Evolutionary conservation across 768 basidiomycete genomes (phyloP).

Genomic region (Ramaria sp.): DNA sequence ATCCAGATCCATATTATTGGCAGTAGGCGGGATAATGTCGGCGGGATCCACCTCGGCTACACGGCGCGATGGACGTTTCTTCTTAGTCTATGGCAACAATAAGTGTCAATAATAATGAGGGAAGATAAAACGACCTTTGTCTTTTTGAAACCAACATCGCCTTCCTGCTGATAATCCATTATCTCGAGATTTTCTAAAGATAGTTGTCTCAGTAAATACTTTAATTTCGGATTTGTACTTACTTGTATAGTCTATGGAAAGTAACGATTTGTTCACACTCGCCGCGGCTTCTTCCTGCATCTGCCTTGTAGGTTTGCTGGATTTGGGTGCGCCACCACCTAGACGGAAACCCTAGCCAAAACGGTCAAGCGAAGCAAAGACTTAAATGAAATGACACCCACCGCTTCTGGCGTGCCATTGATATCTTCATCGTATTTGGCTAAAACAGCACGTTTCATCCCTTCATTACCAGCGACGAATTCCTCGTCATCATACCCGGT

Average conservation of each 20-base stretch:
- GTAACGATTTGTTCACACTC: constrained; percentile 56
- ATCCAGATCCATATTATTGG: constrained; percentile 64
- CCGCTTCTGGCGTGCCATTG: constrained; percentile 60
- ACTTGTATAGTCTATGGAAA: constrained; percentile 6
- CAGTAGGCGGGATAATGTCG: constrained; percentile 27
- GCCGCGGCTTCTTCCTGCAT: constrained; percentile 43
- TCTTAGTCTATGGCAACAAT: constrained; percentile 61
- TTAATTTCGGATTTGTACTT: neutral
- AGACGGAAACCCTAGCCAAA: constrained; percentile 70
- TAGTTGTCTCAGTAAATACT: constrained; percentile 4
- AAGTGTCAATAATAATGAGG: neutral
- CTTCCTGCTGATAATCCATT: constrained; percentile 84
- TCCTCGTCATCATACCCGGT: constrained; percentile 97
- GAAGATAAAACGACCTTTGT: constrained; percentile 47
- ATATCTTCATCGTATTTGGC: constrained; percentile 92
- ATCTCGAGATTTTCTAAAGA: constrained; percentile 69
- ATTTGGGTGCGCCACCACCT: constrained; percentile 44
- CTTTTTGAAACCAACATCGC: constrained; percentile 92
- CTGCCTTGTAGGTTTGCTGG: constrained; percentile 26
- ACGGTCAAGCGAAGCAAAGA: neutral
- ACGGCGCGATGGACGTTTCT: constrained; percentile 73
- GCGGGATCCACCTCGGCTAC: constrained; percentile 35
- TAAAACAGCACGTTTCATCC: constrained; percentile 74
- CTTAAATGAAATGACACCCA: constrained; percentile 22
- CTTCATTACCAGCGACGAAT: constrained; percentile 61